Evolutionary conservation across 768 basidiomycete species (phyloP).

Genomic region (Lactarius tabidus): DNA sequence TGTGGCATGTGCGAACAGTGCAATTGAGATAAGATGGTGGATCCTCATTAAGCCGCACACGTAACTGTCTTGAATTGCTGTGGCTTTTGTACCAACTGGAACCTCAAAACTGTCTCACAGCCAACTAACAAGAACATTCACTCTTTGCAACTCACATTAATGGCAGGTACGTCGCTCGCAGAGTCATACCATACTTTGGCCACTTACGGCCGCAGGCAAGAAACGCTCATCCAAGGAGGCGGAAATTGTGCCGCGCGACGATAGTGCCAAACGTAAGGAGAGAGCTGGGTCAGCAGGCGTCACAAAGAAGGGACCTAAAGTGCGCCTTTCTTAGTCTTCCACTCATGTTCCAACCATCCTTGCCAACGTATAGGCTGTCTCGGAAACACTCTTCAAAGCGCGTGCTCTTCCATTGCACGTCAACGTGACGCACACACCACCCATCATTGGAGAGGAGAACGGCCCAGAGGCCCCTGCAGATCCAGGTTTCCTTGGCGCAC

Average conservation of each 20-base stretch:
- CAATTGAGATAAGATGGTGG: neutral
- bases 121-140: neutral
- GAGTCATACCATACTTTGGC: neutral
- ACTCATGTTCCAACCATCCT: neutral
- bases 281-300: constrained; percentile 5
- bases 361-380: constrained; percentile 3
- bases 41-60: neutral
- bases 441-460: constrained; percentile 38
- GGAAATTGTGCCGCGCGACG: constrained; percentile 5
- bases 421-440: constrained; percentile 62
- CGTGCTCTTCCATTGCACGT: constrained; percentile 67
- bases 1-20: neutral
- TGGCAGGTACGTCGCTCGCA: constrained; percentile 4
- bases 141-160: neutral
- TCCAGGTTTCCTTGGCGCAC: constrained; percentile 55
- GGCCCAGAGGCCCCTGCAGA: constrained; percentile 41
- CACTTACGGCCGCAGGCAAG: neutral
- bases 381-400: constrained; percentile 51
- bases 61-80: neutral
- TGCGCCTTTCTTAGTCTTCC: neutral
- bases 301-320: constrained; percentile 16
- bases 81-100: no score
- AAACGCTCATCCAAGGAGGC: constrained; percentile 21
- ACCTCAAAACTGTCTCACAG: neutral
- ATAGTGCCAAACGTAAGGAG: constrained; percentile 4